Conservation (phyloP, 805 yeast species). For the Wickerhamomyces hampshirensis region DNA sequence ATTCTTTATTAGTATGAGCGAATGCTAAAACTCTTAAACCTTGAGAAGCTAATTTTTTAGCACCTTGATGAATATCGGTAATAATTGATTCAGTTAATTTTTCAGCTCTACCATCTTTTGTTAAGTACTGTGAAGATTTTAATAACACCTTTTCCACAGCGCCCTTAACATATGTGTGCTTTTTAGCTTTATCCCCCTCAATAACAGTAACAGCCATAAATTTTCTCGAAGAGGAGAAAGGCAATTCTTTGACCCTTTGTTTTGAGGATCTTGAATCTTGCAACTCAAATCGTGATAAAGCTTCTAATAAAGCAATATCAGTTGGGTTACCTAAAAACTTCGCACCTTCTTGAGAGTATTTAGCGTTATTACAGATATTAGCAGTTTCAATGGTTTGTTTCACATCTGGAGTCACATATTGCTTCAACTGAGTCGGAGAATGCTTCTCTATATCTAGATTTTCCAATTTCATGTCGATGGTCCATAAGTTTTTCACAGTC, state of each 20-base stretch:
- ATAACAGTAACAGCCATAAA: conserved; percentile 82
- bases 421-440: conserved; percentile 33
- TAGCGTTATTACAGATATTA: conserved; percentile 70
- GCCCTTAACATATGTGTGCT: conserved; percentile 76
- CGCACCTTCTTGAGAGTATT: conserved; percentile 61
- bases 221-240: conserved; percentile 81
- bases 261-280: conserved; percentile 62
- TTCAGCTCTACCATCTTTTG: conserved; percentile 53
- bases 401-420: conserved; percentile 50
- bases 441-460: conserved; percentile 41
- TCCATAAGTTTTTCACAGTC: conserved; percentile 84
- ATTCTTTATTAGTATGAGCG: conserved; percentile 47
- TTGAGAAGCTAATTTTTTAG: conserved; percentile 64
- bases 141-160: conserved; percentile 74
- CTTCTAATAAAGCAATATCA: conserved; percentile 85
- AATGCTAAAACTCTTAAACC: conserved; percentile 86
- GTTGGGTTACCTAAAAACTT: conserved; percentile 89
- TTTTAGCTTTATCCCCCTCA: conserved; percentile 50
- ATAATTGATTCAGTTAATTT: conserved; percentile 50
- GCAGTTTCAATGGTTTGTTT: conserved; percentile 57
- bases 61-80: conserved; percentile 47
- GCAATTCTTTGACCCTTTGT: conserved; percentile 65
- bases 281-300: conserved; percentile 62
- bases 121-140: conserved; percentile 54
- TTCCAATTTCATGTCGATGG: conserved; percentile 51